phyloP scores from a whole-genome alignment of 345 rosid genomes.

The Hibiscus mutabilis region DNA sequence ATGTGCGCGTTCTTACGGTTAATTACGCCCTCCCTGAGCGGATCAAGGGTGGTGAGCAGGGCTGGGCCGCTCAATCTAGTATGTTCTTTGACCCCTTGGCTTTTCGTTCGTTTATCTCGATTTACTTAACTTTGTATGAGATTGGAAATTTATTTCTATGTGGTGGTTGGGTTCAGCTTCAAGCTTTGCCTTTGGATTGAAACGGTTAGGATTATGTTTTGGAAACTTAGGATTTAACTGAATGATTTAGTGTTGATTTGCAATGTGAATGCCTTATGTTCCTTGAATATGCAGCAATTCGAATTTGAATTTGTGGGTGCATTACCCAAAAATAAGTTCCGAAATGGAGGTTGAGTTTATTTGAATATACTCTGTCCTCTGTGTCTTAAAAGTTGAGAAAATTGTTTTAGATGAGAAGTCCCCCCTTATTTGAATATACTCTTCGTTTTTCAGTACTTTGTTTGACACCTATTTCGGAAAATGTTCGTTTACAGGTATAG shows the following conservation, averaged over 20 bases:
- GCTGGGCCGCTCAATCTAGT: constrained; percentile 99
- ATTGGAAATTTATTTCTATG: not conserved
- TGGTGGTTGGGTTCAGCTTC: not conserved
- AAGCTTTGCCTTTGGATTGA: not conserved
- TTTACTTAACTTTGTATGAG: not conserved
- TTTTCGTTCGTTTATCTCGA: not conserved
- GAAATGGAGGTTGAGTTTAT: not conserved
- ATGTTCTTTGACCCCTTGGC: constrained; percentile 17
- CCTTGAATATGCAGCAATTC: not conserved
- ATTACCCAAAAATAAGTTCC: not conserved
- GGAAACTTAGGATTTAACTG: not conserved
- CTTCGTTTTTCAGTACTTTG: not conserved
- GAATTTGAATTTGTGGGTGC: not conserved
- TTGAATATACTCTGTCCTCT: not conserved
- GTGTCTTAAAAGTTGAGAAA: not conserved
- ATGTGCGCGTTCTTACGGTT: constrained; percentile 97
- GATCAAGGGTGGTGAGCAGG: constrained; percentile 98
- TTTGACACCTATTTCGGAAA: not conserved
- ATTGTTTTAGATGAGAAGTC: not conserved
- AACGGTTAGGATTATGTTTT: not conserved
- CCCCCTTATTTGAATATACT: not conserved
- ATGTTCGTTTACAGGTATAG: not conserved
- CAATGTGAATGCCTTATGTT: not conserved
- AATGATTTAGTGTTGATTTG: not conserved
- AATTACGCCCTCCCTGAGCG: constrained; percentile 93